Base-by-base conservation (phyloP, 176 grass and related monocot species). In the Oryza longistaminata region DNA sequence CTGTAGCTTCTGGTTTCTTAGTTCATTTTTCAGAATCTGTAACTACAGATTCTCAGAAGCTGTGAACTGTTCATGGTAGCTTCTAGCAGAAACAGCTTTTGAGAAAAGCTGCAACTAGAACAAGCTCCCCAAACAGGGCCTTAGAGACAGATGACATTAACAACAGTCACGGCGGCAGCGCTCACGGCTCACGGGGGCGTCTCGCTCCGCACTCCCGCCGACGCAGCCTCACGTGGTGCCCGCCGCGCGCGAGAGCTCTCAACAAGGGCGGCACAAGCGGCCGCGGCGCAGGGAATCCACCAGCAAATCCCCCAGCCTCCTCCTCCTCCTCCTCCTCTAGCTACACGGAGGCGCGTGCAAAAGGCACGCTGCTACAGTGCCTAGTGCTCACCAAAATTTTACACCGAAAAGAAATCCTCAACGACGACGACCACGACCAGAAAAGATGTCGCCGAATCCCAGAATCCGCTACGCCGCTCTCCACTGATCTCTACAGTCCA, bases 211-310 rank as follows among this genome's bases (percentile, higher is more conserved):
- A 15, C 50, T 53, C 50, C 16, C 19, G 55, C 55, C 19, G 21
- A 61, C 21, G 55, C 55, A 8, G 21, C 7, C 21, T 61, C 55
- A 61, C 55, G 55, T 61, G 55, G 19, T n/a, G 19, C 6, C 55
- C 55, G 55, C 55, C 55, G 21, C 52, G 49, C 55, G 21, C 52
- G 49, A 14, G 14, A 5, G 15, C 16, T 19, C 8, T 17, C 50
- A 17, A 15, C 50, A 19, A n/a, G 82, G 61, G 12, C 27, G 44
- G 71, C 71, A 66, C 82, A 67, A 83, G n/a, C n/a, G 64, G 82
- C 73, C 73, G 64, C 83, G 40, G 24, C 43, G 60, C 16, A 10
- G 19, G 3, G 11, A 13, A 61, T 82, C 52, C 27, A 11, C 50
- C 0, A 17, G 3, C 50, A 5, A 3, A 44, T 22, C 39, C 7